Evolutionary conservation across 2,329 filamentous ascomycete genomes (phyloP).

Genomic region (Celoporthe dispersa): DNA sequence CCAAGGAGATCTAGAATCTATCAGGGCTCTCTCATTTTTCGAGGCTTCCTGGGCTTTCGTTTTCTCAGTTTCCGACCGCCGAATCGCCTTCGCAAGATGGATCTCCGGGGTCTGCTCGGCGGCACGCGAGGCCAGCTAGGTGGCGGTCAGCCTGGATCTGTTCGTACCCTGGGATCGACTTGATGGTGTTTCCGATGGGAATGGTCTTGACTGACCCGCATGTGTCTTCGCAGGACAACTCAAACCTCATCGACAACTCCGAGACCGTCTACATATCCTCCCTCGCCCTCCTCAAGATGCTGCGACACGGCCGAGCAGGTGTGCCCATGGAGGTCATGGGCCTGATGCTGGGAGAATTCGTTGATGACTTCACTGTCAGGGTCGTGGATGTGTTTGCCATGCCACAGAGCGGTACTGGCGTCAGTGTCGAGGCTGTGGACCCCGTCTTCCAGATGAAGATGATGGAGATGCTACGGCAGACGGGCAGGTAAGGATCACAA

Average conservation of each 20-base stretch:
- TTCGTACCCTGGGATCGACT: conserved; percentile 46
- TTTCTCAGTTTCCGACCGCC: conserved; percentile 29
- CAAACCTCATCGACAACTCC: conserved; percentile 94
- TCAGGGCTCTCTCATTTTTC: no score
- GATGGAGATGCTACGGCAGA: conserved; percentile 99
- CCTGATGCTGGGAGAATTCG: conserved; percentile 97
- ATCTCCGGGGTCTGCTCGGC: conserved; percentile 87
- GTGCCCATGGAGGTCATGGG: conserved; percentile 99
- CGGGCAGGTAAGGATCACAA: conserved; percentile 71
- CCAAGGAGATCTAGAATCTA: background rate
- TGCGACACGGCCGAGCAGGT: conserved; percentile 94
- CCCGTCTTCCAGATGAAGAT: conserved; percentile 99
- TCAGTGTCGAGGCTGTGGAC: conserved; percentile 97
- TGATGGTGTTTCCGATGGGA: background rate
- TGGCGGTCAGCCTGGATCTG: conserved; percentile 63
- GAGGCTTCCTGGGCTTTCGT: conserved; percentile 23
- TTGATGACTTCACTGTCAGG: conserved; percentile 97
- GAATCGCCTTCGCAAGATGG: conserved; percentile 62
- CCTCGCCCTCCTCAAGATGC: conserved; percentile 95
- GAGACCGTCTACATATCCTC: conserved; percentile 99
- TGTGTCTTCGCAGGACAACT: conserved; percentile 69
- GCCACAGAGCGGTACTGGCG: conserved; percentile 97
- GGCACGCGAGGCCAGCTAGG: conserved; percentile 70
- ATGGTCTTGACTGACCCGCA: conserved; percentile 28
- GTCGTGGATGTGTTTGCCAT: conserved; percentile 99